These are phyloP conservation scores for Aspergillus japonicus DNA, from an alignment of 2,329 filamentous ascomycete genomes.

Conservation along the genomic window DNA sequence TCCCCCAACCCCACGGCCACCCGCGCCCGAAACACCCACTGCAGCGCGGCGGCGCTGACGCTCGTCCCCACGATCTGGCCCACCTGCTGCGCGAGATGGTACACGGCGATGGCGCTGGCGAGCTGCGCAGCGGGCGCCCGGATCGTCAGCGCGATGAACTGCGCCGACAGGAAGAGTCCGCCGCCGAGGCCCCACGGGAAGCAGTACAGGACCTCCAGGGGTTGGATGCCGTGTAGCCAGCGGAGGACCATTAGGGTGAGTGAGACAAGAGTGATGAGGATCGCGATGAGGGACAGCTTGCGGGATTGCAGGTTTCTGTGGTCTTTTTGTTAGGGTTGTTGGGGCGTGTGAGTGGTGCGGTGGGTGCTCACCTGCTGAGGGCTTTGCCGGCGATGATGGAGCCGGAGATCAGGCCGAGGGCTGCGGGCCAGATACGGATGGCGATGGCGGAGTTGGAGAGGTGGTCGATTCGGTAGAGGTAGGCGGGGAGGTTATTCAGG, in stretches of 20 bases:
- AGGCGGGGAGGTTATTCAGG: neutral
- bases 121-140: neutral
- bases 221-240: neutral
- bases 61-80: neutral
- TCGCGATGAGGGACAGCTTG: neutral
- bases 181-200: neutral
- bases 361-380: neutral
- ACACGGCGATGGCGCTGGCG: neutral
- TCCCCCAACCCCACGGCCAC: neutral
- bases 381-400: neutral
- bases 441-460: neutral
- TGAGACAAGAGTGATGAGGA: neutral
- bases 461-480: neutral
- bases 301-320: neutral
- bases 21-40: neutral
- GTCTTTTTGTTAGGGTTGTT: neutral
- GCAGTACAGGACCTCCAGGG: neutral
- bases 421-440: neutral
- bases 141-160: neutral
- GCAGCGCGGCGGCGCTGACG: neutral
- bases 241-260: neutral
- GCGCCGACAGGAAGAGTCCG: neutral
- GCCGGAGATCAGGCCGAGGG: neutral
- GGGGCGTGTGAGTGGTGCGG: neutral
- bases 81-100: neutral